Evolutionary conservation across 768 basidiomycete genomes (phyloP).

Genomic region (Tricholoma bakamatsutake): DNA sequence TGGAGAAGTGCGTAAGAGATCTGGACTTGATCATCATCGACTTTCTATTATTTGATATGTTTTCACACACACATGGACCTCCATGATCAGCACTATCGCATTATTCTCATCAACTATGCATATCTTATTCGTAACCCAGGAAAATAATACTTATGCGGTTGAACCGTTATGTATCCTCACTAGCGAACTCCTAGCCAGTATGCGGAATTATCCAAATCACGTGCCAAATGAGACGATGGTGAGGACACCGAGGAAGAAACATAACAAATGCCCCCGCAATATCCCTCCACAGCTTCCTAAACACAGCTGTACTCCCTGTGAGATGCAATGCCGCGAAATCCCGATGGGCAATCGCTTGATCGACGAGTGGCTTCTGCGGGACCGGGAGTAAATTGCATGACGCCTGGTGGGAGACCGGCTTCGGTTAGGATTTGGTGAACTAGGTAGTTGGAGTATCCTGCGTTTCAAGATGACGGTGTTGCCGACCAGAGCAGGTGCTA

Average conservation of each 20-base stretch:
- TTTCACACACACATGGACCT: background rate
- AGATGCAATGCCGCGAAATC: conserved; percentile 90
- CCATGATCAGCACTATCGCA: background rate
- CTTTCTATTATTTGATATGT: background rate
- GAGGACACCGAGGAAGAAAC: too few species aligned
- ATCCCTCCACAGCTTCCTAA: conserved; percentile 95
- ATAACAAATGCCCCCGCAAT: conserved; percentile 83
- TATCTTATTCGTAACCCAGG: background rate
- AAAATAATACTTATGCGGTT: too few species aligned
- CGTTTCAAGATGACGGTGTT: conserved; percentile 98
- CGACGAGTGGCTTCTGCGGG: conserved; percentile 81
- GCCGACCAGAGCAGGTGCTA: conserved; percentile 88
- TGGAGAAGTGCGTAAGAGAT: background rate
- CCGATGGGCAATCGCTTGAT: conserved; percentile 72
- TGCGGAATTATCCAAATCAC: too few species aligned
- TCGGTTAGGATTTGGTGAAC: conserved; percentile 87
- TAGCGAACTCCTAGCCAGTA: too few species aligned
- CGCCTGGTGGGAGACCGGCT: conserved; percentile 89
- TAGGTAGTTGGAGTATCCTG: conserved; percentile 93
- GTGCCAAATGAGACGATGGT: too few species aligned
- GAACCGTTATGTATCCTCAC: too few species aligned
- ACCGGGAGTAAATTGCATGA: conserved; percentile 96
- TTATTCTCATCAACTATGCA: background rate
- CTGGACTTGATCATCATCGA: background rate
- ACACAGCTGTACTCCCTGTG: conserved; percentile 92